Evolutionary conservation across 1,284 basidiomycete species (phyloP).

Genomic region (Boletus sp.): DNA sequence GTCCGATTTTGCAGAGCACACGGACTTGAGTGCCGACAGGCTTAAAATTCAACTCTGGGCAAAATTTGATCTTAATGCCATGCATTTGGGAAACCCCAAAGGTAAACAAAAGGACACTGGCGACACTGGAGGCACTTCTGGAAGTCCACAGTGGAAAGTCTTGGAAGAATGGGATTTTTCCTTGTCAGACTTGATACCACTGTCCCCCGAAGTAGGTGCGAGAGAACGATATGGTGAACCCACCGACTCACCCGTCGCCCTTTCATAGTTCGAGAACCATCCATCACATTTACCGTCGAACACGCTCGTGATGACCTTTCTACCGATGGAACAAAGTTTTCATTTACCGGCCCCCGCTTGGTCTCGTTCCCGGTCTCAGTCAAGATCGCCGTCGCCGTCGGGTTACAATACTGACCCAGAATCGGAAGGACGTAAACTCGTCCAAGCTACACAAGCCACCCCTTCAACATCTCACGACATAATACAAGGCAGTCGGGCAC

Average conservation of each 20-base stretch:
- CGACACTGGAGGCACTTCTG: constrained; percentile 18
- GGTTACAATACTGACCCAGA: constrained; percentile 78
- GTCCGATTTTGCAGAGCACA: constrained; percentile 50
- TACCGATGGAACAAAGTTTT: constrained; percentile 59
- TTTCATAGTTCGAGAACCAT: constrained; percentile 44
- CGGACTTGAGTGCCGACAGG: constrained; percentile 51
- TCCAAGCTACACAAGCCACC: constrained; percentile 27
- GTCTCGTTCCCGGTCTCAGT: constrained; percentile 39
- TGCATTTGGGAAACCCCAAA: constrained; percentile 34
- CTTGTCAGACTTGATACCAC: constrained; percentile 59
- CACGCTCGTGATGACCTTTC: constrained; percentile 67
- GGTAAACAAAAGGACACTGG: constrained; percentile 49
- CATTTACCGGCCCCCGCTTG: constrained; percentile 51
- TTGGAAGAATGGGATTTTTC: constrained; percentile 72
- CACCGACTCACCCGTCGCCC: constrained; percentile 13
- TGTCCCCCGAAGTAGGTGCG: constrained; percentile 64
- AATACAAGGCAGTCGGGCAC: constrained; percentile 17
- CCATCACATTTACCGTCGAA: constrained; percentile 68
- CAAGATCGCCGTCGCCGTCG: constrained; percentile 53
- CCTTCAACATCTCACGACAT: constrained; percentile 30
- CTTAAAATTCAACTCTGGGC: constrained; percentile 66
- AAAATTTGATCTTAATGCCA: constrained; percentile 34
- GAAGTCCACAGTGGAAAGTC: constrained; percentile 57
- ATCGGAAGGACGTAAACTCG: constrained; percentile 46
- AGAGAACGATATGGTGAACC: constrained; percentile 18